phyloP scores from a whole-genome alignment of 306 rosid genomes.

The Coriaria nepalensis region DNA sequence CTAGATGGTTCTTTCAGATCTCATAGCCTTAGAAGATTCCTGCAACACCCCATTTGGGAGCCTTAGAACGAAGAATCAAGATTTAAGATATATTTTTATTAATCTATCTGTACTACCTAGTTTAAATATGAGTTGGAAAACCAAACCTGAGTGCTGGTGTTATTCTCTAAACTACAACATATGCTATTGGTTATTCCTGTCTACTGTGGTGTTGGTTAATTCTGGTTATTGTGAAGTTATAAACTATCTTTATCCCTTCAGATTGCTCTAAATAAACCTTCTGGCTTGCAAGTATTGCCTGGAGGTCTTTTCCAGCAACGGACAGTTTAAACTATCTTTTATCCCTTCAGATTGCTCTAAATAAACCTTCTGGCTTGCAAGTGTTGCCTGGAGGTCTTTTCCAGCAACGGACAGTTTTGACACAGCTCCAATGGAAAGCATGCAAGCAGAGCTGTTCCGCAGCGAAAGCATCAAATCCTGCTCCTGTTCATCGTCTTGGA shows the following conservation, averaged over 20 bases:
- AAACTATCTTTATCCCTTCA: constrained; percentile 20
- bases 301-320: constrained; percentile 98
- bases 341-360: constrained; percentile 70
- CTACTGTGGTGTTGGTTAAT: constrained; percentile 11
- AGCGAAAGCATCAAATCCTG: constrained; percentile 35
- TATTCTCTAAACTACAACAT: neutral
- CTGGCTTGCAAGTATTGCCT: constrained; percentile 89
- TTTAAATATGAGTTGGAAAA: too few species aligned
- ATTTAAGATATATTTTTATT: too few species aligned
- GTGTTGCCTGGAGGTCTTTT: constrained; percentile 92
- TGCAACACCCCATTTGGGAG: too few species aligned
- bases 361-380: constrained; percentile 91
- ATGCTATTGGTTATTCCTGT: constrained; percentile 6
- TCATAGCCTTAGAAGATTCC: too few species aligned
- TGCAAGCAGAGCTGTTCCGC: constrained; percentile 22
- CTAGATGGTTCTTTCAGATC: too few species aligned
- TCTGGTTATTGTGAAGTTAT: constrained; percentile 6
- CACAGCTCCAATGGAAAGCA: constrained; percentile 64
- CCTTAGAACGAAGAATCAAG: too few species aligned
- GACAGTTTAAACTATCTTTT: constrained; percentile 60
- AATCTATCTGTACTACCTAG: too few species aligned
- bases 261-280: constrained; percentile 82
- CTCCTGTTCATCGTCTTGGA: constrained; percentile 89
- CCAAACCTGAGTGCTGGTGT: neutral
- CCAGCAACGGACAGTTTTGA: constrained; percentile 86